Base-by-base conservation (phyloP, 495 filamentous ascomycete species). In the Neurospora sp. region DNA sequence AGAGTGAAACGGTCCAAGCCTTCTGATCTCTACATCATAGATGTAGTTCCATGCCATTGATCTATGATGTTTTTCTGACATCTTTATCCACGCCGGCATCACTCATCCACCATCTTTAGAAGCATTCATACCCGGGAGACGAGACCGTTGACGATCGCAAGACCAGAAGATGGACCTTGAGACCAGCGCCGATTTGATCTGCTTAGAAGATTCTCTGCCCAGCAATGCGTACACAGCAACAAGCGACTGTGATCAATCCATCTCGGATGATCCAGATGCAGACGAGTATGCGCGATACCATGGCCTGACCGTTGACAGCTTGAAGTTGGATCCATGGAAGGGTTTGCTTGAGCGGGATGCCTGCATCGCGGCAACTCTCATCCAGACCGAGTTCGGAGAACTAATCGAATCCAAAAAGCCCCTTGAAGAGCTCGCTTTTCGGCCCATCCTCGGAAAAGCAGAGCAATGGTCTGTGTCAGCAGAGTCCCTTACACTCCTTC, bases 271-370 rank as follows among this genome's bases (percentile, higher is more conserved):
- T 31, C 54, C 54, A 35, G 72, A 75, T 6, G 77, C 74, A 18
- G 80, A 80, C 49, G 78, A 84, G 39, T 88, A 88, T 73, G 86
- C 85, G 10, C 79, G 83, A 41, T 40, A 40, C 39, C 82, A 84
- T 49, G 78, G 80, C 23, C 70, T 88, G 12, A 81, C 84, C 0
- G 70, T 80, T 23, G 79, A 87, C 73, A 77, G 75, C 37, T 70
- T 73, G 10, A 27, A 18, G 12, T 6, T 69, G 3, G 46, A 78
- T 31, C 71, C 75, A 27, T 80, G 75, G 77, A 66, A 70, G 12
- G 54, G 27, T 1, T 27, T 76, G 16, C 35, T 78, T 18, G 49
- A 75, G 16, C 11, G 69, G 20, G 75, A 75, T 41, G 27, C 10
- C n/a, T 69, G 71, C 46, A 75, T 79, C 27, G 66, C 74, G 20